A percentile compares a stretch with the other conserved stretches of the same genome.
Evolutionary conservation across 2,329 filamentous ascomycete genomes (phyloP).

Genomic region (Diatrype stigma): DNA sequence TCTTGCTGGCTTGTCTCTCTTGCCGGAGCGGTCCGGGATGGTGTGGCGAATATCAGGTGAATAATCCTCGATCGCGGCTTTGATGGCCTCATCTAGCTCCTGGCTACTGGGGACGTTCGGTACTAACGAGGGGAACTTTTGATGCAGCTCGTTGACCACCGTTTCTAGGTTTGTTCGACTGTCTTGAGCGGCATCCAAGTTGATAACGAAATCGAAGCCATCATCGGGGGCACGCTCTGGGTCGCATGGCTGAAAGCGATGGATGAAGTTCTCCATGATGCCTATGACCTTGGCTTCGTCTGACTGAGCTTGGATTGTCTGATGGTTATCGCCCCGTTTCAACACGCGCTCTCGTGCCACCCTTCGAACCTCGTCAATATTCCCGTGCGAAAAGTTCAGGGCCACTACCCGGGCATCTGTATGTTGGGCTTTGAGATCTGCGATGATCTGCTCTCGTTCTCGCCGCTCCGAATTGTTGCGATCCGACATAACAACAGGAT

Average conservation of each 20-base stretch:
- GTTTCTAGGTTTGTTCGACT: slow-evolving; percentile 84
- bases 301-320: slow-evolving; percentile 88
- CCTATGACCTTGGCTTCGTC: slow-evolving; percentile 69
- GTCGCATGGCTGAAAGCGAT: slow-evolving; percentile 77
- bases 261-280: slow-evolving; percentile 94
- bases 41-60: slow-evolving; percentile 71
- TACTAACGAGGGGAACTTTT: slow-evolving; percentile 74
- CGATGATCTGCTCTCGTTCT: slow-evolving; percentile 83
- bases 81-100: slow-evolving; percentile 76
- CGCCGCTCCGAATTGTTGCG: slow-evolving; percentile 89
- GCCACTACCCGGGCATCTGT: slow-evolving; percentile 71
- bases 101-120: slow-evolving; percentile 64
- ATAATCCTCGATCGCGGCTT: slow-evolving; percentile 71
- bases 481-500: slow-evolving; percentile 80
- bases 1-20: slow-evolving; percentile 41
- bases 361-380: slow-evolving; percentile 67
- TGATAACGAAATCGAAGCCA: slow-evolving; percentile 77
- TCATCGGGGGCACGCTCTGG: slow-evolving; percentile 66
- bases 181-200: slow-evolving; percentile 72
- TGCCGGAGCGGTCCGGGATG: slow-evolving; percentile 55
- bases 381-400: slow-evolving; percentile 81
- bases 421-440: slow-evolving; percentile 64
- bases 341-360: slow-evolving; percentile 77
- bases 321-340: slow-evolving; percentile 88
- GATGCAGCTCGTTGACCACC: slow-evolving; percentile 66